Base-by-base conservation (phyloP, 768 basidiomycete species). In the Tricholoma bakamatsutake region DNA sequence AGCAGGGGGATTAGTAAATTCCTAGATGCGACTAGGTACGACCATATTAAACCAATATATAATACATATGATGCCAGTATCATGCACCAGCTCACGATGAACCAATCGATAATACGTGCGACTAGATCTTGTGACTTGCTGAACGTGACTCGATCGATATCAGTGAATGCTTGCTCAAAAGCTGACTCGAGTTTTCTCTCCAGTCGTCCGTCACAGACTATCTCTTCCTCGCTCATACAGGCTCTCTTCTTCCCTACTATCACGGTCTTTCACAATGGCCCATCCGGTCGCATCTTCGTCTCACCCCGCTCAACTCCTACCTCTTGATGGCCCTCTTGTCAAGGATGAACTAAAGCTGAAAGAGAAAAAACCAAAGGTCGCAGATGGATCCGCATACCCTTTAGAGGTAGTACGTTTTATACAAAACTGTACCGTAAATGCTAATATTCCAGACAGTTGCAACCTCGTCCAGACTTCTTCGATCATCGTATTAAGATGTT, bases 401-500 rank as follows among this genome's bases (percentile, higher is more conserved):
- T 69, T 90, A 59, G 87, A 90, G 76, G 88, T 88, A 57, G 88
- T 88, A 57, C 53, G 46, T 31, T 13, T 48, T 31, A 30, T 9
- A 74, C 50, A n/a, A 50, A 27, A 11, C 57, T 28, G 28, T n/a
- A 30, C 18, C 21, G 27, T 17, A 15, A 4, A 10, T 35, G n/a
- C 55, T 61, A 58, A 59, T 30, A 39, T 56, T 51, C 55, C 64
- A 42, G 55, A 27, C 61, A 94, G 92, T 73, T 94, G 53, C 79
- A 85, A 73, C 95, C 95, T 15, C 80, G 76, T 5, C 93, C 96
- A 12, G 85, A 78, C 54, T 98, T 87, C 77, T 87, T 98, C 72
- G 88, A 88, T 61, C 87, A 89, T 69, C 87, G 96, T 48, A 82
- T 98, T 72, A 84, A 85, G 66, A 84, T 98, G 64, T 98, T 94